These are phyloP conservation scores for Cryphonectria carpinicola DNA, from an alignment of 2,329 filamentous ascomycete species.

Conservation along the genomic window DNA sequence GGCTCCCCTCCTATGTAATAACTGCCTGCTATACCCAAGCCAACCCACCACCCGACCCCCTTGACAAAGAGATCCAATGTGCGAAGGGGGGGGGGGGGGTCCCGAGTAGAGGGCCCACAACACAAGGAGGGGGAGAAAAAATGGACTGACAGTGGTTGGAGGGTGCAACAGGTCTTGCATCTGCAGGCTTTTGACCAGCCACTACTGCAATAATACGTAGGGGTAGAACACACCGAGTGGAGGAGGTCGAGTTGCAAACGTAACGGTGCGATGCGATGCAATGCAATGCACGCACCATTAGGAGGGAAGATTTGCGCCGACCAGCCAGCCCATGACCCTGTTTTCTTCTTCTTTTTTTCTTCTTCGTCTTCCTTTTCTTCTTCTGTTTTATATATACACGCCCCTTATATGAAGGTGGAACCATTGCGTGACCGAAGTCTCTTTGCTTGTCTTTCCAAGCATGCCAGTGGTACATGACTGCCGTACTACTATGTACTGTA, in stretches of 20 bases:
- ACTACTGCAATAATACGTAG: constrained; percentile 26
- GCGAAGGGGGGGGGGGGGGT: background rate
- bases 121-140: background rate
- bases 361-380: background rate
- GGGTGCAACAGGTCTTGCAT: constrained; percentile 9
- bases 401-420: background rate
- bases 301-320: background rate
- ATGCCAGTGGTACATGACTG: background rate
- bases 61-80: background rate
- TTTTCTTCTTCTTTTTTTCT: background rate
- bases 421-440: background rate
- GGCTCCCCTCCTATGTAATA: background rate
- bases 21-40: background rate
- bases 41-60: background rate
- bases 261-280: constrained; percentile 28
- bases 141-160: constrained; percentile 16
- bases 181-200: constrained; percentile 26
- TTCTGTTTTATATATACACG: background rate
- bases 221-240: constrained; percentile 28
- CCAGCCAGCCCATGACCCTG: background rate
- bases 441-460: background rate
- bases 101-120: background rate
- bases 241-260: constrained; percentile 22
- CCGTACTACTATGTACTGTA: background rate
- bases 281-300: constrained; percentile 22